Percentiles rank a stretch among this genome's conserved stretches.
Evolutionary conservation across 2,329 filamentous ascomycete genomes (phyloP).

Genomic region (Venturia nashicola): DNA sequence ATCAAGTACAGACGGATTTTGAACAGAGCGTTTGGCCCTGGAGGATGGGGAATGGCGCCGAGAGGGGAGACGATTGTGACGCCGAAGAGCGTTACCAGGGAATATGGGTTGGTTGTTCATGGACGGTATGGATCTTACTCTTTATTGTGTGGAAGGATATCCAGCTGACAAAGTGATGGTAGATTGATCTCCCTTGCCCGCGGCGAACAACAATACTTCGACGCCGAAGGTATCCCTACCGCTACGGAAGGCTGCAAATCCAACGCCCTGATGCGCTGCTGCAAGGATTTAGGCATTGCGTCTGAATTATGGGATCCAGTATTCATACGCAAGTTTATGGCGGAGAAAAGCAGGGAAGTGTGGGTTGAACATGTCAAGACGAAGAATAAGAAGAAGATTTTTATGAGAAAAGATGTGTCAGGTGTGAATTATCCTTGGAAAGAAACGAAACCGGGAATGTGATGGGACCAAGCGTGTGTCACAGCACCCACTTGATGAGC

Average conservation of each 20-base stretch:
- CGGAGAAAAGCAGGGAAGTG: slow-evolving; percentile 59
- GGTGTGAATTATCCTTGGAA: slow-evolving; percentile 59
- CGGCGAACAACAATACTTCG: slow-evolving; percentile 91
- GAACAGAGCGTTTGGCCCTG: slow-evolving; percentile 84
- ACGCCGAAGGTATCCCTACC: slow-evolving; percentile 77
- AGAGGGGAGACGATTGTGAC: slow-evolving; percentile 75
- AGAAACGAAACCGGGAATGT: slow-evolving; percentile 24
- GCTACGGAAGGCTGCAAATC: slow-evolving; percentile 96
- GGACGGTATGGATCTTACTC: slow-evolving; percentile 53
- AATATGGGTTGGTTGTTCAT: slow-evolving; percentile 83
- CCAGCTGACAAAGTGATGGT: slow-evolving; percentile 1
- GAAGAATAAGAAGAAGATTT: slow-evolving; percentile 85
- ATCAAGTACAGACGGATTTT: slow-evolving; percentile 93
- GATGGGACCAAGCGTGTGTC: not conserved
- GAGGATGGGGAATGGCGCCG: slow-evolving; percentile 89
- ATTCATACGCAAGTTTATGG: slow-evolving; percentile 75
- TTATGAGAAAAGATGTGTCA: slow-evolving; percentile 58
- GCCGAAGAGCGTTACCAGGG: slow-evolving; percentile 68
- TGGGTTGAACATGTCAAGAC: slow-evolving; percentile 81
- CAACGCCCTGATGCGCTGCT: slow-evolving; percentile 95
- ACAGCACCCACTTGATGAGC: not conserved
- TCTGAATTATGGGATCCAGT: slow-evolving; percentile 94
- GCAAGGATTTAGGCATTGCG: slow-evolving; percentile 91
- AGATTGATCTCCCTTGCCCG: slow-evolving; percentile 87
- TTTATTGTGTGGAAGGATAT: slow-evolving; percentile 7